Percentiles rank a stretch among this genome's conserved stretches.
Evolutionary conservation across 2,329 filamentous ascomycete genomes (phyloP).

Genomic region (Aureobasidium mangrovei): DNA sequence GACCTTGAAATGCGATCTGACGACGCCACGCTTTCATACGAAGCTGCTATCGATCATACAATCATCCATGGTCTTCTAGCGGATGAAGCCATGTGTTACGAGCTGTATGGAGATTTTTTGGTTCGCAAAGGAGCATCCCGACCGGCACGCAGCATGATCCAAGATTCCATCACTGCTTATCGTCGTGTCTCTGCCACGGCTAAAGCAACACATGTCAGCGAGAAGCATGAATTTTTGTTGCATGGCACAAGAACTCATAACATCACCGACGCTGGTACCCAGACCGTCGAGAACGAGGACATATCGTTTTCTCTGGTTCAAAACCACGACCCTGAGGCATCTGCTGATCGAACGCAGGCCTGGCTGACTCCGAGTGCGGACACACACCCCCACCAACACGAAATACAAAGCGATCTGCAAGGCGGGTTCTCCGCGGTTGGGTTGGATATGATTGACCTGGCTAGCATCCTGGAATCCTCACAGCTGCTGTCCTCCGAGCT

Average conservation of each 20-base stretch:
- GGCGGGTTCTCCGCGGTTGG: conserved; percentile 56
- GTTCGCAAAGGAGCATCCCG: conserved; percentile 56
- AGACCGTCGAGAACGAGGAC: conserved; percentile 49
- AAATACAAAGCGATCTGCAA: conserved; percentile 30
- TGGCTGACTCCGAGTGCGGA: conserved; percentile 37
- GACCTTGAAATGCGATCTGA: conserved; percentile 43
- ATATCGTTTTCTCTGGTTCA: conserved; percentile 35
- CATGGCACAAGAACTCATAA: conserved; percentile 53
- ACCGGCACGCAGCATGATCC: conserved; percentile 59
- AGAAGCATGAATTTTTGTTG: conserved; percentile 59
- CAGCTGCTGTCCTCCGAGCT: conserved; percentile 73
- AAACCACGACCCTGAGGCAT: conserved; percentile 32
- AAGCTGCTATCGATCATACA: conserved; percentile 63
- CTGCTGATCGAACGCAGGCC: conserved; percentile 39
- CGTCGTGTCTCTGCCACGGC: conserved; percentile 60
- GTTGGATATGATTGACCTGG: conserved; percentile 74
- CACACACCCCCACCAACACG: conserved; percentile 28
- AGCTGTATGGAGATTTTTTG: conserved; percentile 64
- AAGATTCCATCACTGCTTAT: conserved; percentile 60
- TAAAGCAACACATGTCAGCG: conserved; percentile 58
- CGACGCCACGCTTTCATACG: conserved; percentile 54
- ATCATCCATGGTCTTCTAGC: conserved; percentile 56
- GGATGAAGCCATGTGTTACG: conserved; percentile 65
- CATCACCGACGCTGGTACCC: conserved; percentile 55
- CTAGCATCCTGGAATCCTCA: conserved; percentile 68